A percentile compares a stretch with the other conserved stretches of the same genome.
phyloP scores from a whole-genome alignment of 805 yeast species.

The Maudiozyma serrabonitensis region DNA sequence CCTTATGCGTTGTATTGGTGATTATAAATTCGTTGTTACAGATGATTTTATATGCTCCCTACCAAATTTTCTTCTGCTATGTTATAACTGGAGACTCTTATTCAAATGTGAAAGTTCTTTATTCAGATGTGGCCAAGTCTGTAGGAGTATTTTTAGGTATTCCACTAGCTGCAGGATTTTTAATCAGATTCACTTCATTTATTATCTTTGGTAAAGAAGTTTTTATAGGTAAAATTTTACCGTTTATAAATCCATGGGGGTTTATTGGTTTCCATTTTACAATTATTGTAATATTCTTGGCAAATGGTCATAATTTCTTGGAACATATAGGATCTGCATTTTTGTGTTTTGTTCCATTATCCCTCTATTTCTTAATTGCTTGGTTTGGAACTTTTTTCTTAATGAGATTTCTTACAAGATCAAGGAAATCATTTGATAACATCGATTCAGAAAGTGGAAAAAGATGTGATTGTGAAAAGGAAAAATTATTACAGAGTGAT shows the following conservation, averaged over 20 bases:
- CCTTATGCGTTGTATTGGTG: constrained; percentile 44
- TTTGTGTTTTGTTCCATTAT: constrained; percentile 41
- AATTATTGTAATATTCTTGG: constrained; percentile 41
- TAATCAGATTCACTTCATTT: constrained; percentile 30
- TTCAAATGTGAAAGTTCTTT: constrained; percentile 15
- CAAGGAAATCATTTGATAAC: not conserved
- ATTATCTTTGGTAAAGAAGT: constrained; percentile 24
- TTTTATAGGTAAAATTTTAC: constrained; percentile 31
- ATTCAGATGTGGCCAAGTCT: constrained; percentile 36
- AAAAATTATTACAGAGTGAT: constrained; percentile 10
- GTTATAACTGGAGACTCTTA: constrained; percentile 27
- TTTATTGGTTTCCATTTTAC: constrained; percentile 44
- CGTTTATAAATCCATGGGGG: constrained; percentile 40
- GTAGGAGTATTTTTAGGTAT: constrained; percentile 47
- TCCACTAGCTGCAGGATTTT: constrained; percentile 39
- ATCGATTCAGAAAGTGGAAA: not conserved
- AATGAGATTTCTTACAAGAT: constrained; percentile 25
- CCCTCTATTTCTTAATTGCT: constrained; percentile 37
- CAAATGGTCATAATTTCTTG: constrained; percentile 40
- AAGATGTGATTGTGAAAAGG: constrained; percentile 35
- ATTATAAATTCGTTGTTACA: constrained; percentile 43
- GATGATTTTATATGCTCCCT: constrained; percentile 44
- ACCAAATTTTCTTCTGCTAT: constrained; percentile 38
- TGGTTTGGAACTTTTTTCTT: constrained; percentile 38
- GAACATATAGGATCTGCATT: constrained; percentile 40